Base-by-base conservation (phyloP, 31 red algal species). In the Pterothamnion heteromorphum region DNA sequence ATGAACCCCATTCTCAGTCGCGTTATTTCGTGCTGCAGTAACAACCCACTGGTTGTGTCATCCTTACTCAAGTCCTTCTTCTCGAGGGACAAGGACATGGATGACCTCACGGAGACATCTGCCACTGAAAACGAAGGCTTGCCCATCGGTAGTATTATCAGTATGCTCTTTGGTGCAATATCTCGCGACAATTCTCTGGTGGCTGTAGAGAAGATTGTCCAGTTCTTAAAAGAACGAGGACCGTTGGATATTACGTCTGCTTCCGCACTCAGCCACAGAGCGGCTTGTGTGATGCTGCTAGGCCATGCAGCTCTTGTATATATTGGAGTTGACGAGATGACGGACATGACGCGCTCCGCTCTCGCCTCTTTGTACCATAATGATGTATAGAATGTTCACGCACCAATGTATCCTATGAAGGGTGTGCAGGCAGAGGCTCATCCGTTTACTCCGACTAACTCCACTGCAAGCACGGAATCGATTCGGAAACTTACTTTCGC, bases 1-100 rank as follows among this genome's bases (percentile, higher is more conserved):
- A 64, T 87, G 4, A 95, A 95, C 74, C 94, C 94, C 9, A 91
- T 95, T 39, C 36, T 95, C 23, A 92, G 74, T 44, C 74, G 89
- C 30, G 57, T 91, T 36, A 44, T 91, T 2, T 35, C 36, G 35
- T 64, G 51, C n/a, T 64, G 51, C n/a, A n/a, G n/a, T n/a, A 9
- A n/a, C 14, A 37, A 39, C 28, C 74, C 37, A 5, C 89, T 44
- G 57, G 26, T 34, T 38, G 89, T 74, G 39, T 71, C 89, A 23
- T 44, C 82, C 30, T 1, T 81, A 30, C 74, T 91, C 0, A 74
- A 36, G 89, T 37, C 0, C 57, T 43, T 91, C 3, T 91, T 80
- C 72, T 9, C 9, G 51, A 64, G 51, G 14, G 51, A 64, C 9
- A 64, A 64, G n/a, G 9, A 9, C 51, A 18, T 64, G 9, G 51